These are phyloP conservation scores for Solanum lignicaule DNA, from an alignment of 257 asterid genomes.

Conservation along the genomic window DNA sequence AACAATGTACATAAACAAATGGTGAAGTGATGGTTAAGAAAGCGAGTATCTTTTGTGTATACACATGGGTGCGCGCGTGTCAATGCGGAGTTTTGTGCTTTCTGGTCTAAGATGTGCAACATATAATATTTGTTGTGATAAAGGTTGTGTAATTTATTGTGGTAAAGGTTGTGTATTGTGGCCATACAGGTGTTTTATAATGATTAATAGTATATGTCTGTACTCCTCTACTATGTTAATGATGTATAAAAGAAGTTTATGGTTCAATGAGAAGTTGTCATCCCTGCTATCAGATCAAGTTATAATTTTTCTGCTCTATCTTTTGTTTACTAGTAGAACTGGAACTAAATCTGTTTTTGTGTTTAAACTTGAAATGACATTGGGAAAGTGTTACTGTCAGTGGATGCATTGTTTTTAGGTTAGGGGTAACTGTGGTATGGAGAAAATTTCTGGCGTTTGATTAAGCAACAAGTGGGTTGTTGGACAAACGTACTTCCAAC, in stretches of 20 bases:
- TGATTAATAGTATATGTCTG: constrained; percentile 6
- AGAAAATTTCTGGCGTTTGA: background rate
- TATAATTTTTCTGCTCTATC: background rate
- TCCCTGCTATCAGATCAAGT: background rate
- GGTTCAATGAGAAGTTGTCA: background rate
- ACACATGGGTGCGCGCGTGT: constrained; percentile 6
- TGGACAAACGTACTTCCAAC: background rate
- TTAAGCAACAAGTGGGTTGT: background rate
- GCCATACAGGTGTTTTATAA: constrained; percentile 2
- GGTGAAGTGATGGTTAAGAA: constrained; percentile 28
- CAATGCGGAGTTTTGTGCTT: constrained; percentile 8
- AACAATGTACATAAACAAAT: constrained; percentile 26
- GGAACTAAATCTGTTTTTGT: background rate
- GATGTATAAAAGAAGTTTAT: constrained; percentile 3
- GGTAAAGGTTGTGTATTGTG: background rate
- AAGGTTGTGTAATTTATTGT: constrained; percentile 2
- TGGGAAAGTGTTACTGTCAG: background rate
- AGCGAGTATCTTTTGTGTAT: constrained; percentile 9
- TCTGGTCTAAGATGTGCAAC: constrained; percentile 1
- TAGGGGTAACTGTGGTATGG: background rate
- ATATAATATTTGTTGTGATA: constrained; percentile 8
- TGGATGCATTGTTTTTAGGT: background rate
- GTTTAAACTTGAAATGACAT: background rate
- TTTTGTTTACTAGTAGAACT: background rate
- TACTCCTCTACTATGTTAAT: constrained; percentile 9